A percentile compares a stretch with the other conserved stretches of the same genome.
phyloP scores from a whole-genome alignment of 2,329 filamentous ascomycete genomes.

The Trichoderma harzianum region DNA sequence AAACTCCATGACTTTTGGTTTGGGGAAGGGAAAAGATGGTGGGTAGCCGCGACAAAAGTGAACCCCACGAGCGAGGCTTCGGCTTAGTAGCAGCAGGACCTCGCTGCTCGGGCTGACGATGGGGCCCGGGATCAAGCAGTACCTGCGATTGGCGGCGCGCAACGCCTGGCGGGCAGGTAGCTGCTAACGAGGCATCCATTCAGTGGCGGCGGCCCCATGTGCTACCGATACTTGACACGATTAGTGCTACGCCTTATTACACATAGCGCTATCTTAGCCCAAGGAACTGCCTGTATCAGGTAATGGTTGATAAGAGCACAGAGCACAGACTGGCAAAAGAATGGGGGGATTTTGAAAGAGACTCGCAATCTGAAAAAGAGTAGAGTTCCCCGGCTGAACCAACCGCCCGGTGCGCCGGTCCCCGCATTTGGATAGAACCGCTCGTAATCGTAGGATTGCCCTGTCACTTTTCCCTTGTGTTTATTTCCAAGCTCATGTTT shows the following conservation, averaged over 20 bases:
- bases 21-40: neutral
- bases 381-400: neutral
- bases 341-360: neutral
- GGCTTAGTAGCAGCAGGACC: neutral
- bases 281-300: neutral
- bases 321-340: neutral
- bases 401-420: constrained; percentile 1
- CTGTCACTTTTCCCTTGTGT: neutral
- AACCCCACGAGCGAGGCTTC: constrained; percentile 13
- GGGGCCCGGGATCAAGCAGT: neutral
- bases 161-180: neutral
- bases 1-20: neutral
- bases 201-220: neutral
- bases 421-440: neutral
- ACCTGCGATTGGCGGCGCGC: neutral
- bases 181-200: neutral
- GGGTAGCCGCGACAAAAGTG: constrained; percentile 10
- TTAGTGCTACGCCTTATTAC: neutral
- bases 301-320: constrained; percentile 8
- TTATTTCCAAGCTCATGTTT: neutral
- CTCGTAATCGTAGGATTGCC: neutral
- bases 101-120: neutral
- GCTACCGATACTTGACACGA: neutral
- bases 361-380: neutral
- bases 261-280: neutral